phyloP scores from a whole-genome alignment of 352 stramenopile genomes.

The Peronospora destructor region DNA sequence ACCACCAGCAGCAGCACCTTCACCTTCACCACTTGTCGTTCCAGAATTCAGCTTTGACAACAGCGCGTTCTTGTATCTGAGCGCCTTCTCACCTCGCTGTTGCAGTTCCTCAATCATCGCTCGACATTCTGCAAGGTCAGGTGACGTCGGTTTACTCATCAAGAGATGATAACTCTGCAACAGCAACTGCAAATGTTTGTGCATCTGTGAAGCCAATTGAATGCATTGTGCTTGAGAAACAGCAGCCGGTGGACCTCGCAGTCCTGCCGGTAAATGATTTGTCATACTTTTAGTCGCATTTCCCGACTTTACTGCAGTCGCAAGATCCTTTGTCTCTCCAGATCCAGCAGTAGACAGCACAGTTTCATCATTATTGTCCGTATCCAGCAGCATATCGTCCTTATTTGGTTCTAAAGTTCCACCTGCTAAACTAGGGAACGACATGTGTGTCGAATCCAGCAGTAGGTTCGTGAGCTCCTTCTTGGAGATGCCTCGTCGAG shows the following conservation, averaged over 20 bases:
- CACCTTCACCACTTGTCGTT: slow-evolving; percentile 5
- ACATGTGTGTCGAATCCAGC: slow-evolving; percentile 70
- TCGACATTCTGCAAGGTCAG: slow-evolving; percentile 31
- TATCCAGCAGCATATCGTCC: slow-evolving; percentile 1
- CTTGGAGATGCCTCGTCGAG: slow-evolving; percentile 56
- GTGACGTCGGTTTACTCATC: slow-evolving; percentile 9
- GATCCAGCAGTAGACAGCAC: slow-evolving; percentile 1
- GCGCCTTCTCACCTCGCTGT: slow-evolving; percentile 48
- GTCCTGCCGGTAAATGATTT: slow-evolving; percentile 5
- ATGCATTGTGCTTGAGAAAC: slow-evolving; percentile 68
- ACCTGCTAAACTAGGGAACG: slow-evolving; percentile 30
- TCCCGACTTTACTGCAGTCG: slow-evolving; percentile 1
- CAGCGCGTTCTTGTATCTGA: slow-evolving; percentile 55
- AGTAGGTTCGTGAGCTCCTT: slow-evolving; percentile 76
- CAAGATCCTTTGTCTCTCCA: neutral
- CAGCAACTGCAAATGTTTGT: slow-evolving; percentile 81
- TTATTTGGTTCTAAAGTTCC: slow-evolving; percentile 5
- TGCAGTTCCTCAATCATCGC: slow-evolving; percentile 67
- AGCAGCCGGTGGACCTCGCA: slow-evolving; percentile 20
- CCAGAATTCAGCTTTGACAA: slow-evolving; percentile 51
- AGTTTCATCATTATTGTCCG: slow-evolving; percentile 1
- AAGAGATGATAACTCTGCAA: slow-evolving; percentile 67
- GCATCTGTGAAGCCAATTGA: slow-evolving; percentile 80
- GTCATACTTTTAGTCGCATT: slow-evolving; percentile 5
- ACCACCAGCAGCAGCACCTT: neutral